These are phyloP conservation scores for Athelia sp. DNA, from an alignment of 1,284 basidiomycete genomes.

Conservation along the genomic window DNA sequence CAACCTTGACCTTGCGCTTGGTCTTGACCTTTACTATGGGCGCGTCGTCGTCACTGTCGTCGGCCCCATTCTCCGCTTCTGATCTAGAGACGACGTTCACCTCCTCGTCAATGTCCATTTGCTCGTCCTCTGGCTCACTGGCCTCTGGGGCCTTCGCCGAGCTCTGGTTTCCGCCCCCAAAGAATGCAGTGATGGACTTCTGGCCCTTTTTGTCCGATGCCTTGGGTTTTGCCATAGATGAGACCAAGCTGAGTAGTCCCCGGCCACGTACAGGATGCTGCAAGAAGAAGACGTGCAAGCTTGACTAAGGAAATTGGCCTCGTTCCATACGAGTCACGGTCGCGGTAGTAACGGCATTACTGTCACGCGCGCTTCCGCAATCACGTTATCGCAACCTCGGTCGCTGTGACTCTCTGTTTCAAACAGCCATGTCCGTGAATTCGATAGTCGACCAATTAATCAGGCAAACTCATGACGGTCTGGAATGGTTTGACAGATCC, in stretches of 20 bases:
- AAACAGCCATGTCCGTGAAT: too few species aligned
- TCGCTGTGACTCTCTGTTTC: too few species aligned
- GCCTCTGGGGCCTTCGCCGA: slow-evolving; percentile 10
- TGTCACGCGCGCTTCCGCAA: too few species aligned
- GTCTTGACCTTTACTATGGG: slow-evolving; percentile 22
- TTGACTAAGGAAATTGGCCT: too few species aligned
- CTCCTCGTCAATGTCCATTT: slow-evolving; percentile 15
- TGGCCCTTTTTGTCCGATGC: slow-evolving; percentile 36
- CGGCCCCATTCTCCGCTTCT: slow-evolving; percentile 16
- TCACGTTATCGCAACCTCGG: too few species aligned
- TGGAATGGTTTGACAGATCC: slow-evolving; percentile 19
- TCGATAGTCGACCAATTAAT: too few species aligned
- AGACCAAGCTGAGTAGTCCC: too few species aligned
- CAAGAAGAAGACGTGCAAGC: too few species aligned
- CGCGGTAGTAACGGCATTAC: too few species aligned
- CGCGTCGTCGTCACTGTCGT: slow-evolving; percentile 23
- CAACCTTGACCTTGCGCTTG: slow-evolving; percentile 12
- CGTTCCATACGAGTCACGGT: too few species aligned
- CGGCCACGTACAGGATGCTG: too few species aligned
- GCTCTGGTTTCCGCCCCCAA: slow-evolving; percentile 31
- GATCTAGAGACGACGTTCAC: slow-evolving; percentile 9
- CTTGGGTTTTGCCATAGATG: slow-evolving; percentile 45
- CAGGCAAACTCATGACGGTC: too few species aligned
- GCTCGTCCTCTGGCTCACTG: slow-evolving; percentile 21
- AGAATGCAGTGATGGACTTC: slow-evolving; percentile 52